Evolutionary conservation across 2,329 filamentous ascomycete species (phyloP), one percentile per base, ranked within the genome.

Genomic region (Fusarium fujikuroi): DNA sequence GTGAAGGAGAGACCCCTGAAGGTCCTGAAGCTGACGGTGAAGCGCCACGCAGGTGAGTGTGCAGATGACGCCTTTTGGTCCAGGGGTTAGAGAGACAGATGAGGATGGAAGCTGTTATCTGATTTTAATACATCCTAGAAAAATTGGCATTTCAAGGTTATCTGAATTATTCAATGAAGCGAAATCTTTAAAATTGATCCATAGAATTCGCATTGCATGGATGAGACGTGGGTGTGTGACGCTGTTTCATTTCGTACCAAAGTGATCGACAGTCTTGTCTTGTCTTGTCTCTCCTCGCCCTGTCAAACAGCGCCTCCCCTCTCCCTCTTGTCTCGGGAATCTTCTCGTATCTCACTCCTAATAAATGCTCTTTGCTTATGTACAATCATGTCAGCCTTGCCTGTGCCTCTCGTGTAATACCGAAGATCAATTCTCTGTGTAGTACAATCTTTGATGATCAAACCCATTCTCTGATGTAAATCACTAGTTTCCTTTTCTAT

Each of bases 221-320:
- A 37, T 63, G 28, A 2, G 32, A 36, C 43, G 54, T 43, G 62
- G 62, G 66, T 62, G n/a, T 73, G 65, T 46, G 36, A 53, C 54
- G 52, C 60, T 58, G 47, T 66, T 61, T 74, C 66, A 73, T 60
- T 74, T 70, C 62, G 59, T 37, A 53, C 39, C 32, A 32, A 36
- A 64, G 36, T 50, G 70, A 73, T 73, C 70, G 62, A 68, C 70
- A 68, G 19, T 42, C 23, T 14, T n/a, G 32, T 36, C 47, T 37
- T 49, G 63, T 44, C 52, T 39, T 49, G 46, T 63, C 28, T 63
- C 40, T 57, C 36, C 54, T 69, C 30, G 50, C 36, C 54, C 19
- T 69, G 56, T 49, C 63, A 23, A 44, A 32, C 40, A 28, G 18
- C 42, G 18, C 8, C 25, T 44, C 50, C 44, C 23, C 43, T 46